A percentile compares a stretch with the other conserved stretches of the same genome.
Conservation (phyloP, 352 stramenopile genomes). For the Phytophthora foliorum region DNA sequence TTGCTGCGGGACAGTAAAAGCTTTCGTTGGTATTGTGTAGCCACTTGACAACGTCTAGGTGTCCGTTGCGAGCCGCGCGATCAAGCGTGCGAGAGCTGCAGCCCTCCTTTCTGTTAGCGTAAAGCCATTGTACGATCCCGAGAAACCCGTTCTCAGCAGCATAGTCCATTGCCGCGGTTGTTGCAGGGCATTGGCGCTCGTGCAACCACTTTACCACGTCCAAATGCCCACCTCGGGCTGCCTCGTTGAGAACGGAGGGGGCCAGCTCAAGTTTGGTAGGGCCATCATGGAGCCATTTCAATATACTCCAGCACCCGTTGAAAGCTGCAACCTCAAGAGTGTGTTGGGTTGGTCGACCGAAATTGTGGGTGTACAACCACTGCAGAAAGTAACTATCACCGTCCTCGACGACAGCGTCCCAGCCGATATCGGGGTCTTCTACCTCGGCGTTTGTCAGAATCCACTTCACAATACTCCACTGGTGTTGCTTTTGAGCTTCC, state of each 20-base stretch:
- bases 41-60: constrained; percentile 17
- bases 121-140: constrained; percentile 15
- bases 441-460: constrained; percentile 20
- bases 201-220: constrained; percentile 26
- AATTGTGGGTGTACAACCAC: constrained; percentile 14
- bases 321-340: constrained; percentile 21
- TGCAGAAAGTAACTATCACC: constrained; percentile 12
- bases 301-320: constrained; percentile 4
- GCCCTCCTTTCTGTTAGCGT: constrained; percentile 6
- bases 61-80: constrained; percentile 20
- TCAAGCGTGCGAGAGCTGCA: constrained; percentile 19
- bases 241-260: constrained; percentile 14
- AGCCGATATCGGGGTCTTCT: constrained; percentile 11
- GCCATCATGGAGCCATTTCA: constrained; percentile 25
- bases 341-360: background rate
- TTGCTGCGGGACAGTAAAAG: constrained; percentile 30
- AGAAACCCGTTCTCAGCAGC: constrained; percentile 31
- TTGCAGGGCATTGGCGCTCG: constrained; percentile 11
- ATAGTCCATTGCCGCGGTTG: constrained; percentile 22
- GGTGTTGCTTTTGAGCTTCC: constrained; percentile 16
- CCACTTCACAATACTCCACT: constrained; percentile 28
- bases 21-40: constrained; percentile 8
- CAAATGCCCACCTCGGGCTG: constrained; percentile 19
- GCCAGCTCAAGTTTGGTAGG: constrained; percentile 10
- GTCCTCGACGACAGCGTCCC: constrained; percentile 11